Conservation (phyloP, 495 filamentous ascomycete species). For the Talaromyces liani region DNA sequence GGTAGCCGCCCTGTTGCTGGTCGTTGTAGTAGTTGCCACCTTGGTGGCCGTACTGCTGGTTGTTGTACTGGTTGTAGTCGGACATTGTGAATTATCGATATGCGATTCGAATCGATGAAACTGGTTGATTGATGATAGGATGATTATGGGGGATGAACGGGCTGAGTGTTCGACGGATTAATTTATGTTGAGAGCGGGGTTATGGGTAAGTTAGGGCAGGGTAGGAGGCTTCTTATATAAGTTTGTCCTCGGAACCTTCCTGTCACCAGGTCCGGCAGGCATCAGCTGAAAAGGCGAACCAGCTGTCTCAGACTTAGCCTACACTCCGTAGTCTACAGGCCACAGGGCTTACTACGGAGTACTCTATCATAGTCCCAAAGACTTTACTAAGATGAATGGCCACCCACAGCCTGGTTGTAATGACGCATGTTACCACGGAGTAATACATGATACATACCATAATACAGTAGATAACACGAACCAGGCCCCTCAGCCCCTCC, state of each 20-base stretch:
- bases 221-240: not conserved
- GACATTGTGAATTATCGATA: slow-evolving; percentile 24
- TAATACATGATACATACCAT: not conserved
- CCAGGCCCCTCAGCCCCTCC: not conserved
- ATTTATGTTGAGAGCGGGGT: not conserved
- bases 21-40: slow-evolving; percentile 24
- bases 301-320: not conserved
- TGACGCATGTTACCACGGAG: not conserved
- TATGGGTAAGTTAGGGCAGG: not conserved
- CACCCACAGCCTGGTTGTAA: not conserved
- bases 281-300: not conserved
- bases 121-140: not conserved
- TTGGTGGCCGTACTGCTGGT: slow-evolving; percentile 19
- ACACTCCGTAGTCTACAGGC: not conserved
- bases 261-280: not conserved
- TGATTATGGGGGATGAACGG: not conserved
- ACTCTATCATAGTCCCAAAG: not conserved
- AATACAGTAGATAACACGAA: not conserved
- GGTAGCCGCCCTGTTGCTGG: slow-evolving; percentile 15
- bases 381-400: not conserved
- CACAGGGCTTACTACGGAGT: not conserved
- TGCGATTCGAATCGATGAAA: not conserved
- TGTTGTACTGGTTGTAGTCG: slow-evolving; percentile 33
- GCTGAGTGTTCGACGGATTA: not conserved
- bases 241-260: not conserved